Conservation (phyloP, 1,139 yeast species). For the Candida tropicalis region DNA sequence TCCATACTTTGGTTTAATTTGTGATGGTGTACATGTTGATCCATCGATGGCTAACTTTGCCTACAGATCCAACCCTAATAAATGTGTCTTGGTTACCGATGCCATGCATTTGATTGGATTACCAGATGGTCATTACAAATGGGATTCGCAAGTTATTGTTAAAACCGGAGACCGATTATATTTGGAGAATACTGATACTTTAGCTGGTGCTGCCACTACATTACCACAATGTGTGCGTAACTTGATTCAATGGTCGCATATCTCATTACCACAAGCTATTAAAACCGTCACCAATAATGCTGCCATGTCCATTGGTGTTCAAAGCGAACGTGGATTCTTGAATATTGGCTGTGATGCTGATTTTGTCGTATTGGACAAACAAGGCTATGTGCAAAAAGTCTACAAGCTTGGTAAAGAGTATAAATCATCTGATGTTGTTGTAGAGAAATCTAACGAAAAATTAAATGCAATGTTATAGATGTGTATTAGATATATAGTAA, state of each 20-base stretch:
- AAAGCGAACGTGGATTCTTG: constrained; percentile 53
- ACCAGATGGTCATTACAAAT: constrained; percentile 51
- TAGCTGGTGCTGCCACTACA: constrained; percentile 66
- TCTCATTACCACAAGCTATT: constrained; percentile 56
- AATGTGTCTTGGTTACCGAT: constrained; percentile 62
- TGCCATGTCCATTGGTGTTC: constrained; percentile 50
- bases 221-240: constrained; percentile 58
- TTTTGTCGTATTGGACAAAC: constrained; percentile 48
- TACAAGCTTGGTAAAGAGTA: constrained; percentile 53
- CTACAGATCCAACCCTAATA: constrained; percentile 55
- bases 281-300: constrained; percentile 62
- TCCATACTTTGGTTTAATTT: constrained; percentile 61
- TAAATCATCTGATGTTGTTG: constrained; percentile 17
- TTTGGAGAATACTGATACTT: constrained; percentile 59
- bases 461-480: constrained; percentile 15
- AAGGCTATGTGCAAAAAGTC: constrained; percentile 51
- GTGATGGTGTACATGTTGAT: constrained; percentile 66
- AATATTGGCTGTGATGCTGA: constrained; percentile 62
- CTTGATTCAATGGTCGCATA: constrained; percentile 53
- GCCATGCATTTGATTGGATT: constrained; percentile 61
- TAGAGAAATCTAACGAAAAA: constrained; percentile 10
- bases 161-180: constrained; percentile 52
- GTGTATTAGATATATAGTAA: constrained; percentile 10
- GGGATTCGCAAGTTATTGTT: constrained; percentile 52
- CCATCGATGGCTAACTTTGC: constrained; percentile 59